phyloP scores from a whole-genome alignment of 1,284 basidiomycete species.

The Phellopilus nigrolimitatus region DNA sequence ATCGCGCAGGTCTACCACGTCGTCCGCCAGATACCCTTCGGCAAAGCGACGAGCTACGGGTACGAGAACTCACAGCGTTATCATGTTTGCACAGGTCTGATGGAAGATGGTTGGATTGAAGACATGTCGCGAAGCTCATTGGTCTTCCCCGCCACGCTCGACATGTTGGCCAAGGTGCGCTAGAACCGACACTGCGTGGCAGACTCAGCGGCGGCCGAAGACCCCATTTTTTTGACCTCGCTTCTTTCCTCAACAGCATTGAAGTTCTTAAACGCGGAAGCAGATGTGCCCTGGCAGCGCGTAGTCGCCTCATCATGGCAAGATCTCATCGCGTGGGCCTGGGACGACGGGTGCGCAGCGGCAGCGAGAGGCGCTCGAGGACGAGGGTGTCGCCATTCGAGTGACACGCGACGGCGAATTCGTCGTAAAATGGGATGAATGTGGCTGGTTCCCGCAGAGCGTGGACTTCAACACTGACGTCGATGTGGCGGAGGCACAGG shows the following conservation, averaged over 20 bases:
- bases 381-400: conserved; percentile 67
- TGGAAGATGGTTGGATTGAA: conserved; percentile 33
- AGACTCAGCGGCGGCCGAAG: background rate
- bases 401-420: conserved; percentile 41
- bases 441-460: conserved; percentile 58
- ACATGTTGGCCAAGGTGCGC: conserved; percentile 79
- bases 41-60: conserved; percentile 70
- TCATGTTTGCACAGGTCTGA: conserved; percentile 1
- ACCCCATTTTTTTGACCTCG: background rate
- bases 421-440: conserved; percentile 43
- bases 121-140: conserved; percentile 78
- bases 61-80: conserved; percentile 19
- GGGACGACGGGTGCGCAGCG: conserved; percentile 61
- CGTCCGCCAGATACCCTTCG: conserved; percentile 59
- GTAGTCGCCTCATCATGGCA: conserved; percentile 62
- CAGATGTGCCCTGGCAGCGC: conserved; percentile 72
- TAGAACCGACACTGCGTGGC: background rate
- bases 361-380: conserved; percentile 61
- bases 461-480: conserved; percentile 24
- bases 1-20: conserved; percentile 58
- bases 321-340: conserved; percentile 79
- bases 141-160: conserved; percentile 80
- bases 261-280: conserved; percentile 58
- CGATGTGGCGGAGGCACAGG: background rate
- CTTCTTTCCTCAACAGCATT: conserved; percentile 42